Evolutionary conservation across 495 filamentous ascomycete species (phyloP), one percentile per base, ranked within the genome.

Genomic region (Aspergillus sclerotiicarbonarius): DNA sequence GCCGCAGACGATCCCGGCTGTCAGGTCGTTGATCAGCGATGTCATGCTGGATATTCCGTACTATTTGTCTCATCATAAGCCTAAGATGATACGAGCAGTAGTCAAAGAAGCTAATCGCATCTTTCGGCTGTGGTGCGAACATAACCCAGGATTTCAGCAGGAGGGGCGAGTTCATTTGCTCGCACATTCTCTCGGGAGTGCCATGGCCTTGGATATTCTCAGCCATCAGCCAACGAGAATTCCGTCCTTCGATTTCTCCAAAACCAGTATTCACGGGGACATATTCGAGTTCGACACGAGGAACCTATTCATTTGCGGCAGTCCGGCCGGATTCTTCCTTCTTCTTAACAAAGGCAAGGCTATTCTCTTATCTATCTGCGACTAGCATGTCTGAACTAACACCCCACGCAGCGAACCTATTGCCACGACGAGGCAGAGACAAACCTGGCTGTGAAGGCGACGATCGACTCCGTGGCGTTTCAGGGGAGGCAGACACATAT

Each of bases 41-140:
- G 91, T 98, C 54, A 96, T 98, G 90, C 84, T 96, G 6, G 94
- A 98, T 67, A 91, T 98, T 33, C 94, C 94, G 0, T 96, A 96
- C 63, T 98, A 98, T 71, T 84, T 98, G 60, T 96, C 92, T 1
- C 89, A 94, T 62, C 94, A 96, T 71, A 94, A 97, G 62, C 85
- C 87, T 1, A 96, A 90, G 72, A 98, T 98, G 92, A 87, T 96
- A 29, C 80, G 86, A 53, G 93, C 92, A 1, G 86, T 96, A 20
- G 86, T 92, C n/a, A 79, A 77, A 64, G 94, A 98, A 72, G 94
- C 94, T 1, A 98, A 98, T 63, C 84, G 94, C 2, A 87, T 98
- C 5, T 97, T 93, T 66, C 84, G 89, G 8, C 81, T 98, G 4
- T 98, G 94, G 94, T 96, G 91, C 62, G 79, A 79, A 37, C 95